phyloP scores from a whole-genome alignment of 2,329 filamentous ascomycete genomes.

The Fusarium gaditjirri region DNA sequence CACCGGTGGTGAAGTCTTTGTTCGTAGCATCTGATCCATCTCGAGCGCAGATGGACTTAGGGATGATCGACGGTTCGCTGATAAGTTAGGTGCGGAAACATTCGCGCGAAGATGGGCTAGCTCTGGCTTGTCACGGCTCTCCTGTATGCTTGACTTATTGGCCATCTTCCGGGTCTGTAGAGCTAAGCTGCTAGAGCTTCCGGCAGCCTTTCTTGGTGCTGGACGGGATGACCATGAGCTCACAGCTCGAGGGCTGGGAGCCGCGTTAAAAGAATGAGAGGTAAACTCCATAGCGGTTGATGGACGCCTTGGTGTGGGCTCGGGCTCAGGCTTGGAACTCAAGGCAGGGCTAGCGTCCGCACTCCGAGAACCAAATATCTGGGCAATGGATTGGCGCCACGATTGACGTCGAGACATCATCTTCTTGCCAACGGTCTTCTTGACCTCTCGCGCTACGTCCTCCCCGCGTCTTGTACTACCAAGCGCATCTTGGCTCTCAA shows the following conservation, averaged over 20 bases:
- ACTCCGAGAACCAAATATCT: slow-evolving; percentile 32
- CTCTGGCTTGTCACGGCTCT: slow-evolving; percentile 27
- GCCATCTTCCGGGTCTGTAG: slow-evolving; percentile 6
- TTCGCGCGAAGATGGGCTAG: slow-evolving; percentile 30
- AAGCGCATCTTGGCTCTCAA: slow-evolving; percentile 56
- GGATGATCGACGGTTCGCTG: slow-evolving; percentile 22
- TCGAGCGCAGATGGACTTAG: slow-evolving; percentile 16
- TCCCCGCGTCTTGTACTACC: slow-evolving; percentile 9
- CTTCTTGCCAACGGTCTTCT: slow-evolving; percentile 9
- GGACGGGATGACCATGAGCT: slow-evolving; percentile 4
- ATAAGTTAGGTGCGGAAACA: slow-evolving; percentile 44
- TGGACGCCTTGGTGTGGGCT: slow-evolving; percentile 13
- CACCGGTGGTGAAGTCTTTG: slow-evolving; percentile 54
- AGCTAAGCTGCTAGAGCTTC: slow-evolving; percentile 4
- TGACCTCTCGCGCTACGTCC: not conserved
- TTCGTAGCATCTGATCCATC: slow-evolving; percentile 40
- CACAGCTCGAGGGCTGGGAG: not conserved
- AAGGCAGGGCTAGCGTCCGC: slow-evolving; percentile 13
- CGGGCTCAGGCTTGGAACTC: not conserved
- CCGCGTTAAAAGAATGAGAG: not conserved
- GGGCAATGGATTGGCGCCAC: slow-evolving; percentile 31
- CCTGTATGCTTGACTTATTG: not conserved
- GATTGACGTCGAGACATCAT: slow-evolving; percentile 26
- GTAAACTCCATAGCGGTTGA: slow-evolving; percentile 15
- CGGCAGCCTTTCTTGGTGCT: slow-evolving; percentile 2